phyloP scores from a whole-genome alignment of 1,139 yeast species.

The Williopsis jadinii region DNA sequence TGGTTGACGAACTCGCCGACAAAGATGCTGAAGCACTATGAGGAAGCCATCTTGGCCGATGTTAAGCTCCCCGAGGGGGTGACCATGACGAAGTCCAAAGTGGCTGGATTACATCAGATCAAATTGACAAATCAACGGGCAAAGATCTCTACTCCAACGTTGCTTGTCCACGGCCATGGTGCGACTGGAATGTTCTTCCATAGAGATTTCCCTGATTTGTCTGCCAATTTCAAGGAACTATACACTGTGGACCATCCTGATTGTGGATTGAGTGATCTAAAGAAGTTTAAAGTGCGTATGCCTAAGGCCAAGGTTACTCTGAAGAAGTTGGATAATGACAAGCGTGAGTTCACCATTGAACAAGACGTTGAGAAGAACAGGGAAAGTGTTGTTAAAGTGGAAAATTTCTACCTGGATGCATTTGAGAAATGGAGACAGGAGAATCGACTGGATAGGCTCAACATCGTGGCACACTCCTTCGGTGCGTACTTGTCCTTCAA shows the following conservation, averaged over 20 bases:
- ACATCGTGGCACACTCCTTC: slow-evolving; percentile 83
- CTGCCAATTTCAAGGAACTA: slow-evolving; percentile 38
- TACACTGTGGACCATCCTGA: slow-evolving; percentile 83
- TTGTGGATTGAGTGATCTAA: slow-evolving; percentile 56
- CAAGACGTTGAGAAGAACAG: slow-evolving; percentile 22
- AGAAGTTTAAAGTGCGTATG: slow-evolving; percentile 3
- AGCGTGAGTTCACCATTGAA: slow-evolving; percentile 1
- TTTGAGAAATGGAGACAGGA: slow-evolving; percentile 77
- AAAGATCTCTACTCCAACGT: slow-evolving; percentile 28
- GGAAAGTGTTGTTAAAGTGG: slow-evolving; percentile 46
- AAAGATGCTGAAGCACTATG: slow-evolving; percentile 11
- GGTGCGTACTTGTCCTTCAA: slow-evolving; percentile 86
- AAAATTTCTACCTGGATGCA: slow-evolving; percentile 71
- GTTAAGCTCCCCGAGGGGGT: slow-evolving; percentile 8
- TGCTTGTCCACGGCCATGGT: slow-evolving; percentile 87
- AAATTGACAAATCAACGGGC: slow-evolving; percentile 3
- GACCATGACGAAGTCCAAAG: slow-evolving; percentile 1
- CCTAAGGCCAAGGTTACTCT: slow-evolving; percentile 3
- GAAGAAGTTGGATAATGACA: slow-evolving; percentile 10
- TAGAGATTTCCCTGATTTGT: slow-evolving; percentile 56
- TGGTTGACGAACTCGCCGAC: slow-evolving; percentile 7
- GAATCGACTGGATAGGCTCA: slow-evolving; percentile 50
- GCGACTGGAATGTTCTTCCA: slow-evolving; percentile 86
- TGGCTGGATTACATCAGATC: slow-evolving; percentile 18
- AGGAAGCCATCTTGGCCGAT: slow-evolving; percentile 11